A percentile compares a stretch with the other conserved stretches of the same genome.
These are phyloP conservation scores for sorghum (Sorghum bicolor) DNA, from an alignment of 176 grass and related monocot species.

Conservation along the genomic window DNA sequence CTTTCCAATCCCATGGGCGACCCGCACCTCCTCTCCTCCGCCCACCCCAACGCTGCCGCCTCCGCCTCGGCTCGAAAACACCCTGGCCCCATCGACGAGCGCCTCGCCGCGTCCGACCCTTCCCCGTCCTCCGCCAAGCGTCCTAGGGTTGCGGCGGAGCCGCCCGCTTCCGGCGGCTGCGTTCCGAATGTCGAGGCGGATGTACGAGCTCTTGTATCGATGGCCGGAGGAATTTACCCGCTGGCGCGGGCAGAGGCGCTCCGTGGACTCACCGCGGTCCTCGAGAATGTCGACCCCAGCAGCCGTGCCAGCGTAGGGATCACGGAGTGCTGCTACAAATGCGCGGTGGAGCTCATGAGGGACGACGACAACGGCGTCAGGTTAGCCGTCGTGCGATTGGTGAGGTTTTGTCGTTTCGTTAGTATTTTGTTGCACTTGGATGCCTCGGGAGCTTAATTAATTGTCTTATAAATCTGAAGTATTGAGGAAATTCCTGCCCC, in stretches of 20 bases:
- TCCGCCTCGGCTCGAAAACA: background rate
- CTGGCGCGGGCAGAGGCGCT: slow-evolving; percentile 47
- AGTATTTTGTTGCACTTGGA: background rate
- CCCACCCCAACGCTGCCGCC: background rate
- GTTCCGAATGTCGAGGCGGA: background rate
- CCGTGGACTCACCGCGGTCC: slow-evolving; percentile 44
- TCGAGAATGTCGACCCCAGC: slow-evolving; percentile 38
- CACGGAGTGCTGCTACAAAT: slow-evolving; percentile 43
- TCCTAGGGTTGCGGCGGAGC: slow-evolving; percentile 40
- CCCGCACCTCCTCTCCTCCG: background rate
- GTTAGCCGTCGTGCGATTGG: slow-evolving; percentile 61
- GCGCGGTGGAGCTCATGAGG: slow-evolving; percentile 44
- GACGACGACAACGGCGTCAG: slow-evolving; percentile 66
- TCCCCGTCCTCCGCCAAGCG: slow-evolving; percentile 23
- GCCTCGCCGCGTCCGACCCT: background rate
- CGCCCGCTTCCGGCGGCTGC: slow-evolving; percentile 4
- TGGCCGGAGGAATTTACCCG: slow-evolving; percentile 66
- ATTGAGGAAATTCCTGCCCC: background rate
- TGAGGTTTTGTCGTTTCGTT: slow-evolving; percentile 25
- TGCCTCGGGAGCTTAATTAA: background rate
- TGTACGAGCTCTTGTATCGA: slow-evolving; percentile 45
- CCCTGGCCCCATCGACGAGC: slow-evolving; percentile 21
- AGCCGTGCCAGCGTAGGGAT: background rate
- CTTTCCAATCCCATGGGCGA: slow-evolving; percentile 15
- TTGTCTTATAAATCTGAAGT: background rate